Base-by-base conservation (phyloP, 176 grass and related monocot species). In the Alloteropsis semialata region DNA sequence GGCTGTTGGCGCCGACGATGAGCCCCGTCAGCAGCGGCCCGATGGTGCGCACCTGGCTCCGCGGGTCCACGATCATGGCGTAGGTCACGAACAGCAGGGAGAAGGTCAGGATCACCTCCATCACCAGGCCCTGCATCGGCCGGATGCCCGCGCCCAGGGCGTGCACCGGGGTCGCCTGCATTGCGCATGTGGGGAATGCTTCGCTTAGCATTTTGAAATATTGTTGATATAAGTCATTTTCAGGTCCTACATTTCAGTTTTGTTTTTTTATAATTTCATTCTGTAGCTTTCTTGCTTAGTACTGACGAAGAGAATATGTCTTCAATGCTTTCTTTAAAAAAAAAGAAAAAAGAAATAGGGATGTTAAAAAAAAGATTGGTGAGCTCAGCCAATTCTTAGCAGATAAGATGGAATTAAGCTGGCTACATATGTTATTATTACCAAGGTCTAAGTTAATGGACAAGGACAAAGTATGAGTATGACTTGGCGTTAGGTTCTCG, bases 41-140 rank as follows among this genome's bases (percentile, higher is more conserved):
- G 27, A 93, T 78, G 32, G 89, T 90, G 0, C 80, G 84, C 25
- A 93, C 87, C 0, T 82, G 41, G 76, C 84, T 92, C 34, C 88
- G 89, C 0, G 90, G 90, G 79, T 98, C 92, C 2, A 96, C 76
- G 82, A 99, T 95, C 22, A 93, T 99, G 15, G 87, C 91, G 84
- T 96, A 96, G 55, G 95, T 89, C 3, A 94, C 76, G 85, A 99
- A 99, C 49, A 99, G 93, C 32, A 99, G 87, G 42, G 93, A 96
- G 87, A 99, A 99, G 55, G 96, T 99, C 74, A 99, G 82, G 42
- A 99, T 84, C 17, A 90, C 61, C 81, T 99, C 96, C 91, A 99
- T 96, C 18, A 96, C 75, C 64, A 99, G 54, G 17, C 96, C 96
- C 39, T 99, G 96, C 5, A 99, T 14, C 21, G 91, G 77, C 2